Evolutionary conservation across 1,284 basidiomycete genomes (phyloP).

Genomic region (Ceratobasidium sp.): DNA sequence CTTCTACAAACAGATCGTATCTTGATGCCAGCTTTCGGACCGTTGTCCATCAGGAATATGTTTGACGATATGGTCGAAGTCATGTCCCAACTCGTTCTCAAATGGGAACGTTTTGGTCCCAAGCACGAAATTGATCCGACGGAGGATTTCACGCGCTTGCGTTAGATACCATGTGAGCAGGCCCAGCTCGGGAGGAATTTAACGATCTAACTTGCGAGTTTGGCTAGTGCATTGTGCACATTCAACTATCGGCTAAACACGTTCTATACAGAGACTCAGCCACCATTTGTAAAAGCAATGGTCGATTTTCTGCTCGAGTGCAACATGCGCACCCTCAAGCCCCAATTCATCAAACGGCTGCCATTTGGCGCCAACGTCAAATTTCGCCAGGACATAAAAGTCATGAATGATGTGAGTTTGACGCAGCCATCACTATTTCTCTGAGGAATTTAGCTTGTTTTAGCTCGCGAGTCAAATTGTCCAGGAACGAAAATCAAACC

Average conservation of each 20-base stretch:
- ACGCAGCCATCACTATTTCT: constrained; percentile 32
- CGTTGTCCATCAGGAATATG: constrained; percentile 57
- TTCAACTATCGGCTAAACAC: constrained; percentile 48
- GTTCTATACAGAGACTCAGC: constrained; percentile 49
- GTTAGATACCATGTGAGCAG: constrained; percentile 53
- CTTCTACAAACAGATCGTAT: constrained; percentile 54
- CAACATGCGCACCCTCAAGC: constrained; percentile 38
- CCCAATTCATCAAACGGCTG: constrained; percentile 38
- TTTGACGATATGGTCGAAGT: constrained; percentile 61
- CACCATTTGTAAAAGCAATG: constrained; percentile 46
- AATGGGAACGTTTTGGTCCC: constrained; percentile 59
- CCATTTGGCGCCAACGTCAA: constrained; percentile 36
- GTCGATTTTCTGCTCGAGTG: constrained; percentile 40
- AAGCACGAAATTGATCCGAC: constrained; percentile 54
- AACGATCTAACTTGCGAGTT: not conserved
- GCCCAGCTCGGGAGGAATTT: constrained; percentile 43
- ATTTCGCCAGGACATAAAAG: constrained; percentile 40
- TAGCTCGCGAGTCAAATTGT: constrained; percentile 25
- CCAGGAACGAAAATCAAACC: constrained; percentile 37
- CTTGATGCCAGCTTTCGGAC: constrained; percentile 61
- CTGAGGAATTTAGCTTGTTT: constrained; percentile 39
- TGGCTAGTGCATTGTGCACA: constrained; percentile 52
- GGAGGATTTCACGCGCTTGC: constrained; percentile 59
- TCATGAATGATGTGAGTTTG: constrained; percentile 42
- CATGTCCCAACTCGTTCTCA: constrained; percentile 56